These are phyloP conservation scores for Aureobasidium mangrovei DNA, from an alignment of 2,329 filamentous ascomycete genomes.

Conservation along the genomic window DNA sequence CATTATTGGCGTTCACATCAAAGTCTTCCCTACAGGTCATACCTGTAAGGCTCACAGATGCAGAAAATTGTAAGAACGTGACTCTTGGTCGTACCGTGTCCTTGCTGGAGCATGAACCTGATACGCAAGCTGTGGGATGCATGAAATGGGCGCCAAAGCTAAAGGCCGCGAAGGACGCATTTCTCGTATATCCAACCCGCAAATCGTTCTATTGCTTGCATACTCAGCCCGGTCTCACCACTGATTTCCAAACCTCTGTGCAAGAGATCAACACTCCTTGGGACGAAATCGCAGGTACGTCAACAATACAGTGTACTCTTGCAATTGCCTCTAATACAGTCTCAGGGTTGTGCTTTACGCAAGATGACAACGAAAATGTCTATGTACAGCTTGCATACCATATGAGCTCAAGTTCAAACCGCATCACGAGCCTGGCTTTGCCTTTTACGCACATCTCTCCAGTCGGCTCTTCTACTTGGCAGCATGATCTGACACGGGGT, in stretches of 20 bases:
- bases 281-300: conserved; percentile 31
- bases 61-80: background rate
- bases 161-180: background rate
- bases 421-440: conserved; percentile 26
- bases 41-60: background rate
- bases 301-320: background rate
- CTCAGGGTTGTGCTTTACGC: conserved; percentile 26
- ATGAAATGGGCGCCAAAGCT: conserved; percentile 17
- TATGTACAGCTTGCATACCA: conserved; percentile 32
- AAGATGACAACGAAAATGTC: conserved; percentile 13
- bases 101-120: background rate
- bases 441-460: conserved; percentile 1
- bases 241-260: background rate
- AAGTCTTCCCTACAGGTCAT: conserved; percentile 2
- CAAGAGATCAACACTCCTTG: conserved; percentile 35
- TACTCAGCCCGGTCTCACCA: background rate
- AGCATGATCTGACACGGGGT: conserved; percentile 30
- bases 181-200: conserved; percentile 3
- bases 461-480: conserved; percentile 28
- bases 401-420: conserved; percentile 26
- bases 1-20: conserved; percentile 29
- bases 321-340: background rate
- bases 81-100: background rate
- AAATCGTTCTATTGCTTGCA: conserved; percentile 2
- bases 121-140: conserved; percentile 16